Evolutionary conservation across 2,329 filamentous ascomycete genomes (phyloP), one percentile per base, ranked within the genome.

Genomic region (Biscogniauxia mediterranea): DNA sequence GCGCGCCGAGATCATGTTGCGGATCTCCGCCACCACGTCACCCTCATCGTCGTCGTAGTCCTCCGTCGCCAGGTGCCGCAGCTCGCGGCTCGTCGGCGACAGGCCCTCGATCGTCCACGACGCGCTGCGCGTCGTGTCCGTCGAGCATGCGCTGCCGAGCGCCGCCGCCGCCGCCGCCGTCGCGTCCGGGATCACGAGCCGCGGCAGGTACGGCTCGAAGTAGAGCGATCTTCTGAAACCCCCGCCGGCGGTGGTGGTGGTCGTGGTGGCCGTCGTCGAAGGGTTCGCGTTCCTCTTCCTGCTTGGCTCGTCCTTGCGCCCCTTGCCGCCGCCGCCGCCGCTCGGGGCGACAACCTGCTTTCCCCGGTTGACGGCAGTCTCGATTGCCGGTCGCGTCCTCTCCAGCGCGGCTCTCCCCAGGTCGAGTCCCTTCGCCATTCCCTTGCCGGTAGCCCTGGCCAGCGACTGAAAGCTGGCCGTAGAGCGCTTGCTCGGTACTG

Each of bases 1-100:
- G 1, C 66, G 66, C 26, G 66, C 66, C 2, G 59, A 56, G 1
- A 64, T n/a, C 59, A 67, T 67, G 53, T 67, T 67, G 25, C 61
- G 62, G 19, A 61, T 63, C 53, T 67, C 66, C 2, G 51, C 59
- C 0, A 7, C 11, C 0, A 62, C 52, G 17, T 67, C 64, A n/a
- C n/a, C n/a, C n/a, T n/a, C n/a, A n/a, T n/a, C n/a, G 0, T 42
- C 9, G 2, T 55, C 6, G 19, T 59, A 26, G 5, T 56, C 57
- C 5, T 21, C 23, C 3, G 3, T 3, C 49, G 59, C 54, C 11
- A 63, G 17, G 15, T 49, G n/a, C 11, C 54, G 51, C 4, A 67
- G 58, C 3, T 62, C 55, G 0, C 57, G 23, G 17, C 58, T 66
- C 7, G 64, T 66, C 0, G 66, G 66, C 4, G 62, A 61, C 7